Evolutionary conservation across 345 rosid species (phyloP).

Genomic region (Linum lewisii): DNA sequence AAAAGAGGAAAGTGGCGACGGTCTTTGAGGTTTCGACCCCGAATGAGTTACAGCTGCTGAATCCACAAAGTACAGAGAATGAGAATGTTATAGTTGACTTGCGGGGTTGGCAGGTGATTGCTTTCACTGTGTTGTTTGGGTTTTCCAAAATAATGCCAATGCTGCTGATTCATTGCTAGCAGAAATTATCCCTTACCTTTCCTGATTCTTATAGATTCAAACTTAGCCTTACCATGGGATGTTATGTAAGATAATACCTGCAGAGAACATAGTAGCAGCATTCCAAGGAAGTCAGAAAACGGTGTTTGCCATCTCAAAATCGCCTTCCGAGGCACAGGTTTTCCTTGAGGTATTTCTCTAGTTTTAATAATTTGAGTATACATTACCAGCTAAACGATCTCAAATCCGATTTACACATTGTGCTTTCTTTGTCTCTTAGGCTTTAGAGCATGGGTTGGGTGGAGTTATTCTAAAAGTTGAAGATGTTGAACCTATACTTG

Average conservation of each 20-base stretch:
- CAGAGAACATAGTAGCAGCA: conserved; percentile 76
- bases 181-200: neutral
- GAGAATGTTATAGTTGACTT: conserved; percentile 51
- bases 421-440: conserved; percentile 27
- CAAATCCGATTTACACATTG: neutral
- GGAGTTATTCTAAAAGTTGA: conserved; percentile 62
- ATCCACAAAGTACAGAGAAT: conserved; percentile 31
- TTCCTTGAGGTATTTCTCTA: conserved; percentile 55
- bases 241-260: conserved; percentile 57
- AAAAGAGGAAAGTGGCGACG: conserved; percentile 37
- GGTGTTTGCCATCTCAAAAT: conserved; percentile 61
- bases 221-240: neutral
- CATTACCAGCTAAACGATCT: conserved; percentile 6
- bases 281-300: conserved; percentile 68
- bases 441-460: conserved; percentile 75
- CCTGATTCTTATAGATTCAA: neutral
- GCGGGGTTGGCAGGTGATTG: conserved; percentile 72
- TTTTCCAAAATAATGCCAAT: neutral
- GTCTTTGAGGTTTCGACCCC: conserved; percentile 51
- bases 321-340: conserved; percentile 49
- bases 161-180: neutral
- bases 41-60: conserved; percentile 45
- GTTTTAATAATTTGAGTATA: neutral
- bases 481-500: conserved; percentile 50
- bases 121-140: neutral